phyloP scores from a whole-genome alignment of 2,329 filamentous ascomycete genomes.

The Emmonsiellopsis sp. region DNA sequence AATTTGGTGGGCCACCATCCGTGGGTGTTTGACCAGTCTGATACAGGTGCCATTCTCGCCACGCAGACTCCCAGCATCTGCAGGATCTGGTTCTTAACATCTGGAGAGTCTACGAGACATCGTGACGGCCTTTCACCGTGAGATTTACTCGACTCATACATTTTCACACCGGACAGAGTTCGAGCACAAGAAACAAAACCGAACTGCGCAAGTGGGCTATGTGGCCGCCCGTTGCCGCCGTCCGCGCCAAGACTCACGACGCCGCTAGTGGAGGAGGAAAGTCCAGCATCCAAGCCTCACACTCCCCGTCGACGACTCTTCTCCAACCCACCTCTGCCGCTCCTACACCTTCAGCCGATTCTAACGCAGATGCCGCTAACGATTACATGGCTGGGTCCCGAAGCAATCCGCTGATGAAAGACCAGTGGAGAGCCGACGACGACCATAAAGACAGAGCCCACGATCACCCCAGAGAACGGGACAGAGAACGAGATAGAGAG shows the following conservation, averaged over 20 bases:
- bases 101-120: too few relatives aligned
- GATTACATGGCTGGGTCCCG: slow-evolving; percentile 42
- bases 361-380: slow-evolving; percentile 33
- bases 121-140: background rate
- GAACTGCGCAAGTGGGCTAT: slow-evolving; percentile 9
- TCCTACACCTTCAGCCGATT: slow-evolving; percentile 7
- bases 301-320: slow-evolving; percentile 5
- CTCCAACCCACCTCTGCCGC: slow-evolving; percentile 8
- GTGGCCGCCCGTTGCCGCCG: slow-evolving; percentile 11
- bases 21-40: too few relatives aligned
- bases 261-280: slow-evolving; percentile 8
- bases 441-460: slow-evolving; percentile 28
- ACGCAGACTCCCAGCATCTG: too few relatives aligned
- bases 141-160: background rate
- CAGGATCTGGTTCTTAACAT: too few relatives aligned
- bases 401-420: slow-evolving; percentile 42
- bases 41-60: too few relatives aligned
- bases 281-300: background rate
- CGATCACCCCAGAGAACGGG: slow-evolving; percentile 17
- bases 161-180: background rate
- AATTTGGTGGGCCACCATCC: too few relatives aligned
- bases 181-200: background rate
- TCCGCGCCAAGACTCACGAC: slow-evolving; percentile 3
- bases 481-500: slow-evolving; percentile 20
- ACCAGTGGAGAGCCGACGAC: slow-evolving; percentile 40